phyloP scores from a whole-genome alignment of 2,329 filamentous ascomycete species.

The Aspergillus melleus region DNA sequence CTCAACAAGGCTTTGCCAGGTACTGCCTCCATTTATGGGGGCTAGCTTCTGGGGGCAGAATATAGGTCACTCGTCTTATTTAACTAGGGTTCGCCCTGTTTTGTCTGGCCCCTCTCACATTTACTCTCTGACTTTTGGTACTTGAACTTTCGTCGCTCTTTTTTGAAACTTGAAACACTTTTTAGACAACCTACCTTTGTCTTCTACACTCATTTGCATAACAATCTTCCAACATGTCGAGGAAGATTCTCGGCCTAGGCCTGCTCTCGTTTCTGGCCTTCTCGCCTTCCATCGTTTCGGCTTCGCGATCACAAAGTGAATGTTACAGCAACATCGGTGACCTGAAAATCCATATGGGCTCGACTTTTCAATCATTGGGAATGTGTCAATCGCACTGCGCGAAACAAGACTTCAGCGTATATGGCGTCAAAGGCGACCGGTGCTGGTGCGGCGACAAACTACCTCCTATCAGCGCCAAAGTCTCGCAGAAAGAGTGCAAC shows the following conservation, averaged over 20 bases:
- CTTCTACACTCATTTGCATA: not conserved
- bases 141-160: not conserved
- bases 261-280: conserved; percentile 7
- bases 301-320: not conserved
- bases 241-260: conserved; percentile 4
- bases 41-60: conserved; percentile 1
- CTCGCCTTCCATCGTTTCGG: not conserved
- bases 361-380: conserved; percentile 5
- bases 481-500: conserved; percentile 23
- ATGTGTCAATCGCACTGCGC: conserved; percentile 21
- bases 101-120: not conserved
- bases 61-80: not conserved
- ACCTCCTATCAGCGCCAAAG: conserved; percentile 15
- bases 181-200: not conserved
- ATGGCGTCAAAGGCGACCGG: conserved; percentile 18
- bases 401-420: conserved; percentile 11
- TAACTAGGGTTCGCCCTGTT: not conserved
- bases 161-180: not conserved
- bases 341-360: not conserved
- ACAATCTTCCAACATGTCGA: not conserved
- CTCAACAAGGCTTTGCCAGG: conserved; percentile 1
- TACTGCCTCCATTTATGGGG: not conserved
- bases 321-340: conserved; percentile 14
- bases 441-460: conserved; percentile 27
- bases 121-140: not conserved